Percentiles rank a stretch among this genome's conserved stretches.
These are phyloP conservation scores for Xenoacremonium recifei DNA, from an alignment of 2,329 filamentous ascomycete species.

Conservation along the genomic window DNA sequence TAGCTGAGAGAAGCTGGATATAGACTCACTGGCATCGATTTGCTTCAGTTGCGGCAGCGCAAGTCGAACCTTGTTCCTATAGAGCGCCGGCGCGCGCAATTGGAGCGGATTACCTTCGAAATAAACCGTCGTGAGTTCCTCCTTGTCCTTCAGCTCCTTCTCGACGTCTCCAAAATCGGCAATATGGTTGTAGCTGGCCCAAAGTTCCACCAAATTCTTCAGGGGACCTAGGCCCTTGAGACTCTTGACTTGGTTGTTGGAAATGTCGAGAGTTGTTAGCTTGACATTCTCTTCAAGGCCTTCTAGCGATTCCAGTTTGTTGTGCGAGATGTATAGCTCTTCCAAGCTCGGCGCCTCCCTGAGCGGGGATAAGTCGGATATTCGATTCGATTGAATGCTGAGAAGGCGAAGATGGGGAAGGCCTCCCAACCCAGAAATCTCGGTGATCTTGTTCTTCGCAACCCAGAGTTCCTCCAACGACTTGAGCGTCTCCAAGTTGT, in stretches of 20 bases:
- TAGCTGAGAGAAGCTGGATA: too few species aligned
- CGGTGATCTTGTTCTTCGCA: conserved; percentile 93
- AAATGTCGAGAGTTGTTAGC: conserved; percentile 81
- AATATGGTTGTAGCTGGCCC: conserved; percentile 88
- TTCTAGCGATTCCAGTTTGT: conserved; percentile 74
- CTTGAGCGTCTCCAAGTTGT: conserved; percentile 76
- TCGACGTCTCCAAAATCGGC: conserved; percentile 81
- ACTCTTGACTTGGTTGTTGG: conserved; percentile 78
- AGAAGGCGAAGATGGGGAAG: conserved; percentile 81
- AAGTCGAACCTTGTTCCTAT: conserved; percentile 89
- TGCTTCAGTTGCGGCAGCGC: conserved; percentile 85
- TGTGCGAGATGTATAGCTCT: conserved; percentile 95
- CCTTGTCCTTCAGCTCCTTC: conserved; percentile 73
- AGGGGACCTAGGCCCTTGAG: conserved; percentile 71
- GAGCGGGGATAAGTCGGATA: conserved; percentile 75
- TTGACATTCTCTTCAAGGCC: conserved; percentile 67
- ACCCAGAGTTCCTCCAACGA: conserved; percentile 88
- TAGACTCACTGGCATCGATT: conserved; percentile 91
- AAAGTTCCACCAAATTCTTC: conserved; percentile 78
- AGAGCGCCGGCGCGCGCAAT: conserved; percentile 73
- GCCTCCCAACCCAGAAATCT: conserved; percentile 72
- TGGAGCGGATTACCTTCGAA: conserved; percentile 95
- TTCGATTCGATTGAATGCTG: conserved; percentile 93
- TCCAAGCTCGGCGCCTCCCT: conserved; percentile 73
- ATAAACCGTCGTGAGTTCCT: conserved; percentile 83